Evolutionary conservation across 805 yeast genomes (phyloP), one percentile per base, ranked within the genome.

Genomic region (Priceomyces fermenticarens): DNA sequence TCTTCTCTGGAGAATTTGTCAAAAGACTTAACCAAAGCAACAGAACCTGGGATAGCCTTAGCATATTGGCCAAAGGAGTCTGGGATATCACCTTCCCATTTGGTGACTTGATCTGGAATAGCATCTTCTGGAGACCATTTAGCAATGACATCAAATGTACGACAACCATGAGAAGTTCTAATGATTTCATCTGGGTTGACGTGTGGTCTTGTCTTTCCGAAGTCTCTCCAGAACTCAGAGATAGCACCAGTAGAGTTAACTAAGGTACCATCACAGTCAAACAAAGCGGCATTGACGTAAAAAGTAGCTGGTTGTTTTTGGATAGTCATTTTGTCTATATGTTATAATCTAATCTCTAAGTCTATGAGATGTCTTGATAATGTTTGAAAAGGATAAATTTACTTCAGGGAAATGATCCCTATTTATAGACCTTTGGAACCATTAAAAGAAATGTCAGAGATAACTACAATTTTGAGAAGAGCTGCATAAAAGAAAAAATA

Each of bases 221-320:
- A 76, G 44, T 80, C 83, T 54, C 77, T 77, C 95, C 95, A 88
- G 69, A 86, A 80, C 55, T 80, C 84, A 56, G 85, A 88, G 47
- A 87, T 86, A 44, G 93, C 88, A 41, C 80, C 81, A 44, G 90
- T 87, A 31, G 95, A 85, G 62, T 84, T 80, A 58, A 88, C 88
- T 57, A 88, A 70, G 23, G 96, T 88, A 40, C 96, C 96, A 60
- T 88, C 96, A 39, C 89, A 80, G 66, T 88, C 96, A 64, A 88
- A 88, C 47, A 85, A 76, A 38, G 74, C 74, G 48, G 73, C 75
- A 54, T 69, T 57, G 46, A 67, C 67, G 57, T 63, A 57, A 48
- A 69, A 69, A 46, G 60, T 51, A 50, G 72, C 73, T 31, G 73
- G 73, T 59, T 67, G 68, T 55, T 67, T 66, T 44, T 53, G 55